Evolutionary conservation across 202 grass and related monocot species (phyloP).

Genomic region (Panicum hallii): DNA sequence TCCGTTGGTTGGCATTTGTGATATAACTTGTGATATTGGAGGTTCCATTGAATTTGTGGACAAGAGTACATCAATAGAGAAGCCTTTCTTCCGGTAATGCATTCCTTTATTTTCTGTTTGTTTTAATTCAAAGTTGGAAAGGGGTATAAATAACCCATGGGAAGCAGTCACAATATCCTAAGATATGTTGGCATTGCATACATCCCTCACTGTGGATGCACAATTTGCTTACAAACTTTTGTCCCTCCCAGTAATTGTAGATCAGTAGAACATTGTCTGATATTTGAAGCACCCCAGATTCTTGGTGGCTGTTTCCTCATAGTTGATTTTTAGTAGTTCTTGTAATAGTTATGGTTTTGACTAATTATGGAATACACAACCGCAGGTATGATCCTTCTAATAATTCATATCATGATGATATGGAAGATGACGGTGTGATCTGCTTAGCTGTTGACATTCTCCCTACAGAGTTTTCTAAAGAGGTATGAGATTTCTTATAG

Average conservation of each 20-base stretch:
- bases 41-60: conserved; percentile 97
- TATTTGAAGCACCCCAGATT: conserved; percentile 25
- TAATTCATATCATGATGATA: conserved; percentile 84
- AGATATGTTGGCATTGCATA: not conserved
- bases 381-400: conserved; percentile 74
- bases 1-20: conserved; percentile 82
- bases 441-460: conserved; percentile 98
- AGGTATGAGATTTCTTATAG: conserved; percentile 55
- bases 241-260: conserved; percentile 18
- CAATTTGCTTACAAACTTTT: conserved; percentile 16
- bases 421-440: conserved; percentile 78
- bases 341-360: conserved; percentile 12
- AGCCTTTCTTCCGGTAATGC: conserved; percentile 85
- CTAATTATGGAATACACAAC: conserved; percentile 42
- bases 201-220: conserved; percentile 20
- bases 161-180: not conserved
- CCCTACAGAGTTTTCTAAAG: conserved; percentile 94
- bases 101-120: conserved; percentile 14
- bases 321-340: conserved; percentile 17
- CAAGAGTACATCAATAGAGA: conserved; percentile 89
- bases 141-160: not conserved
- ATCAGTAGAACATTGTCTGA: not conserved
- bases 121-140: conserved; percentile 11
- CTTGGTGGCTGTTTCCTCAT: conserved; percentile 12
- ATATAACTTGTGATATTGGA: conserved; percentile 96